Conservation (phyloP, 2,329 filamentous ascomycete genomes). For the Claviceps paspali region DNA sequence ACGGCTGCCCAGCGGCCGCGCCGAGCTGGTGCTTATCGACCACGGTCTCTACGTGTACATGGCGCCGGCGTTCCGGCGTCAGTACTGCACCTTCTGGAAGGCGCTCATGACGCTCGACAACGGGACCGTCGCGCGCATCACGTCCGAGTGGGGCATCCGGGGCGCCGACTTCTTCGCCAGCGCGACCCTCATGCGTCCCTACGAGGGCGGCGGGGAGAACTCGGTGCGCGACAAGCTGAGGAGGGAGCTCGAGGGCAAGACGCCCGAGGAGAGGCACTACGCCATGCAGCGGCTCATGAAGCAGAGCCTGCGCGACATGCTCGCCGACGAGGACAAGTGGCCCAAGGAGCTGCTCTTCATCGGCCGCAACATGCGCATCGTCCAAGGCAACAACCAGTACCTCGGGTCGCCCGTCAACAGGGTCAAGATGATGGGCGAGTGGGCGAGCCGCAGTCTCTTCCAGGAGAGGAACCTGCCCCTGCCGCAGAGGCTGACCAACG, state of each 20-base stretch:
- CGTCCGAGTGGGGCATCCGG: slow-evolving; percentile 70
- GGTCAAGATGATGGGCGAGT: slow-evolving; percentile 83
- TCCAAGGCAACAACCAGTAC: slow-evolving; percentile 86
- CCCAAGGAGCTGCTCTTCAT: slow-evolving; percentile 87
- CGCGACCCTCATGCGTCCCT: slow-evolving; percentile 78
- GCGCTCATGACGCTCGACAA: slow-evolving; percentile 90
- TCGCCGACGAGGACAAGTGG: slow-evolving; percentile 77
- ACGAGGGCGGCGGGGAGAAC: slow-evolving; percentile 61
- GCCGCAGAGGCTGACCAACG: slow-evolving; percentile 49
- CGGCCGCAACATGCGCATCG: slow-evolving; percentile 79
- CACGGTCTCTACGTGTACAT: slow-evolving; percentile 94
- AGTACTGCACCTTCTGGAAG: slow-evolving; percentile 90
- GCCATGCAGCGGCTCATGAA: slow-evolving; percentile 81
- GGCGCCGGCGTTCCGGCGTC: slow-evolving; percentile 63
- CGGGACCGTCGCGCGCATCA: slow-evolving; percentile 55
- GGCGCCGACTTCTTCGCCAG: slow-evolving; percentile 84
- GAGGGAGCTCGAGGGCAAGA: slow-evolving; percentile 42
- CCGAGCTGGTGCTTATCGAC: slow-evolving; percentile 90
- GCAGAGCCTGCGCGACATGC: slow-evolving; percentile 49
- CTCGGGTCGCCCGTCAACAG: slow-evolving; percentile 81
- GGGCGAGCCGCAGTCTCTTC: slow-evolving; percentile 74
- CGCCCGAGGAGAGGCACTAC: slow-evolving; percentile 60
- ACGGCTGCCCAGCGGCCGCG: slow-evolving; percentile 61
- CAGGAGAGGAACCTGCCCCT: slow-evolving; percentile 53
- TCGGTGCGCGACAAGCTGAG: slow-evolving; percentile 50